phyloP scores from a whole-genome alignment of 2,329 filamentous ascomycete species.

The Botrytis aclada region DNA sequence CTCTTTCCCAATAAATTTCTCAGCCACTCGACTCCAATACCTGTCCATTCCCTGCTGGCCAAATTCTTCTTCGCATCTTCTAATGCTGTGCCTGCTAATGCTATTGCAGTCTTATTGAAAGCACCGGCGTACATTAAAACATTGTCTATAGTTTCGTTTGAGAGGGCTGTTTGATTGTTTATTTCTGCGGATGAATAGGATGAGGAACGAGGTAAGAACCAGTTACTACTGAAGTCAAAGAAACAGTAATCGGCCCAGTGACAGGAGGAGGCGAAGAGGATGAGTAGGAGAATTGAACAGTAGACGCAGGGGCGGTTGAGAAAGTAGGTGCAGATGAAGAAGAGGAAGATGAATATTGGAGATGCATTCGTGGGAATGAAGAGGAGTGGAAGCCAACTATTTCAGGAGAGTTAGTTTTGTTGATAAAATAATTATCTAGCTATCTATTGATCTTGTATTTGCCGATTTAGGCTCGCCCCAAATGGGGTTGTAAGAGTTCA shows the following conservation, averaged over 20 bases:
- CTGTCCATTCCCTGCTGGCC: constrained; percentile 64
- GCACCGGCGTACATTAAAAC: constrained; percentile 39
- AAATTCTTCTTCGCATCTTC: constrained; percentile 54
- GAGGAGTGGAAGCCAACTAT: constrained; percentile 79
- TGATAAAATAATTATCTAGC: background rate
- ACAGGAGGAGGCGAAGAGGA: constrained; percentile 89
- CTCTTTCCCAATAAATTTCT: constrained; percentile 75
- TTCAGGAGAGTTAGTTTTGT: constrained; percentile 15
- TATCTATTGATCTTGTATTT: background rate
- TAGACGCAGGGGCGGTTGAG: constrained; percentile 96
- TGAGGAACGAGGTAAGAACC: constrained; percentile 75
- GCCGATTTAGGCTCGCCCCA: background rate
- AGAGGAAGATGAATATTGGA: constrained; percentile 80
- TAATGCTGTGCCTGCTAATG: constrained; percentile 63
- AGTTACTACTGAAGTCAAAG: constrained; percentile 87
- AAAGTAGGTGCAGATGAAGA: constrained; percentile 91
- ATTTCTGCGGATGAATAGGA: constrained; percentile 27
- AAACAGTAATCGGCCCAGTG: constrained; percentile 89
- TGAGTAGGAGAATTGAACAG: constrained; percentile 91
- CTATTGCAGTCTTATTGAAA: constrained; percentile 67
- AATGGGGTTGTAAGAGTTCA: background rate
- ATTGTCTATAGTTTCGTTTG: constrained; percentile 38
- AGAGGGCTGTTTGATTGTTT: constrained; percentile 29
- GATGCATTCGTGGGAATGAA: constrained; percentile 86
- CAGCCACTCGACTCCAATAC: constrained; percentile 81